phyloP scores from a whole-genome alignment of 495 filamentous ascomycete species.

The Cercophora scortea region DNA sequence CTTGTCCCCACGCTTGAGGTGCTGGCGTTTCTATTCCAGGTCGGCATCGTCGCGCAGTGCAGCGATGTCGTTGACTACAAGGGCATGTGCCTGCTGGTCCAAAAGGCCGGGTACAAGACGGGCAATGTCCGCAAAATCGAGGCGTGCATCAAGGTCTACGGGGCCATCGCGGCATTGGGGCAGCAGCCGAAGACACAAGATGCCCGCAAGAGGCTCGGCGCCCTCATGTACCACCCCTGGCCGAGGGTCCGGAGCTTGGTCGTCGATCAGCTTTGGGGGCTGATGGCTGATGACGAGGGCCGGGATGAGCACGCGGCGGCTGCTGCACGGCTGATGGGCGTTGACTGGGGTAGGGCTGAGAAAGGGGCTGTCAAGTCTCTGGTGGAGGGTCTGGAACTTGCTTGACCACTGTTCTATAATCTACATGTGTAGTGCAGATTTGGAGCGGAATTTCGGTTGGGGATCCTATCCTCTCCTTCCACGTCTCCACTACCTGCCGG shows the following conservation, averaged over 20 bases:
- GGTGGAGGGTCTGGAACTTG: slow-evolving; percentile 18
- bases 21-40: slow-evolving; percentile 63
- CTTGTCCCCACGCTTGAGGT: slow-evolving; percentile 69
- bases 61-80: slow-evolving; percentile 25
- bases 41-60: slow-evolving; percentile 31
- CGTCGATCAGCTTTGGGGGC: slow-evolving; percentile 40
- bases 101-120: slow-evolving; percentile 76
- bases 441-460: neutral
- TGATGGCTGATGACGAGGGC: slow-evolving; percentile 10
- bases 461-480: neutral
- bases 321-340: slow-evolving; percentile 22
- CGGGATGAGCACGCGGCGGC: slow-evolving; percentile 1
- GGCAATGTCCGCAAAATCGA: slow-evolving; percentile 69
- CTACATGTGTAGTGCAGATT: too few relatives aligned
- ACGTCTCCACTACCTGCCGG: too few relatives aligned
- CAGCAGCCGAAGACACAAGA: slow-evolving; percentile 29
- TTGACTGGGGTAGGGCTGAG: slow-evolving; percentile 37
- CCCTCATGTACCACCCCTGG: slow-evolving; percentile 40
- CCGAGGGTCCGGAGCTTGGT: slow-evolving; percentile 33
- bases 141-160: slow-evolving; percentile 71
- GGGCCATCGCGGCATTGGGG: slow-evolving; percentile 42
- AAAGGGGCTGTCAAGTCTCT: slow-evolving; percentile 24
- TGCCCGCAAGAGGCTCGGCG: slow-evolving; percentile 28
- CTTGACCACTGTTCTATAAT: neutral
- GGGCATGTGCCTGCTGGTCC: slow-evolving; percentile 57